These are phyloP conservation scores for Paragyromitra xinjiangensis DNA, from an alignment of 495 filamentous ascomycete genomes.

Conservation along the genomic window DNA sequence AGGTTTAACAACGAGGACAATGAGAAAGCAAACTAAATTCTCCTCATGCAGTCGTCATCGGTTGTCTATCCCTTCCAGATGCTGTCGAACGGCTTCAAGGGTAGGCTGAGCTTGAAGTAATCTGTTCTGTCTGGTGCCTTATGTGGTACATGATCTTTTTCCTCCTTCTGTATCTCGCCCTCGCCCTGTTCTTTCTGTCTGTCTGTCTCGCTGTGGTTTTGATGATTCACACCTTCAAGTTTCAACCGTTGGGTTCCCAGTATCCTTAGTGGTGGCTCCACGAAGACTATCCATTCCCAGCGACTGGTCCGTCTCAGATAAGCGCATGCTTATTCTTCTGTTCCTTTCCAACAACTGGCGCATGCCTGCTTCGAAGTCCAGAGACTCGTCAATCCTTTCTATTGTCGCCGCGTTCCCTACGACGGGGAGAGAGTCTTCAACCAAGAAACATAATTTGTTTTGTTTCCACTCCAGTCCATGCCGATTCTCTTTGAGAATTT, in stretches of 20 bases:
- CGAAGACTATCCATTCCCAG: not conserved
- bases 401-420: slow-evolving; percentile 13
- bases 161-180: slow-evolving; percentile 9
- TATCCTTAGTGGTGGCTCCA: slow-evolving; percentile 25
- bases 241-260: slow-evolving; percentile 7
- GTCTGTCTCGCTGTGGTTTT: slow-evolving; percentile 1
- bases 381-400: slow-evolving; percentile 18
- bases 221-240: slow-evolving; percentile 16
- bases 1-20: slow-evolving; percentile 44
- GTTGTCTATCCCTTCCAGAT: slow-evolving; percentile 30
- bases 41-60: slow-evolving; percentile 38
- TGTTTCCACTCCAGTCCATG: slow-evolving; percentile 40
- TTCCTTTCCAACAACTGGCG: slow-evolving; percentile 31
- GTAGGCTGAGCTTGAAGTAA: slow-evolving; percentile 19
- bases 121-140: slow-evolving; percentile 37
- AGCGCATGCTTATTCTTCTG: slow-evolving; percentile 29
- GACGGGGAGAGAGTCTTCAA: not conserved
- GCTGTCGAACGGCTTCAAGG: slow-evolving; percentile 16
- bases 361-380: slow-evolving; percentile 45
- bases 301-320: slow-evolving; percentile 16
- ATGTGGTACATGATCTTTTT: slow-evolving; percentile 44
- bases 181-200: slow-evolving; percentile 13
- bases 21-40: slow-evolving; percentile 51
- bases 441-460: slow-evolving; percentile 31
- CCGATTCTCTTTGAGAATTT: slow-evolving; percentile 38